Percentiles rank a stretch among this genome's conserved stretches.
Evolutionary conservation across 257 asterid species (phyloP).

Genomic region (Leonotis leonurus): DNA sequence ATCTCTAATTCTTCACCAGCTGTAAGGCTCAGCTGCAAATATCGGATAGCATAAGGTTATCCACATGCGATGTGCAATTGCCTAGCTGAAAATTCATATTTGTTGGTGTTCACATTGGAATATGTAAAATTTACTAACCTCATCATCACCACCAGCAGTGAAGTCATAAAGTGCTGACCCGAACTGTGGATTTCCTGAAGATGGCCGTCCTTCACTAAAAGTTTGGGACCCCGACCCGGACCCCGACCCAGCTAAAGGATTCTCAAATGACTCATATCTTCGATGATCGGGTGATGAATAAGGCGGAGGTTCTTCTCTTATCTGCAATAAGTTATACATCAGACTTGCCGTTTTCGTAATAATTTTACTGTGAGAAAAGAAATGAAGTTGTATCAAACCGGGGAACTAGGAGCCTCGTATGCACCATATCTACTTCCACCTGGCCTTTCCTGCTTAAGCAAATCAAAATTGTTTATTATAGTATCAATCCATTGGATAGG

Average conservation of each 20-base stretch:
- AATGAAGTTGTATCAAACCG: slow-evolving; percentile 44
- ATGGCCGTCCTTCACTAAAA: slow-evolving; percentile 63
- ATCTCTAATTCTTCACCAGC: slow-evolving; percentile 94
- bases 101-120: not conserved
- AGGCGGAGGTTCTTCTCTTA: slow-evolving; percentile 98
- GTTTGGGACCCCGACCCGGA: slow-evolving; percentile 65
- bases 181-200: slow-evolving; percentile 63
- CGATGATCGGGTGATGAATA: slow-evolving; percentile 82
- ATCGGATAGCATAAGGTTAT: slow-evolving; percentile 19
- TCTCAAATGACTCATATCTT: slow-evolving; percentile 80
- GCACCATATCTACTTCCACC: slow-evolving; percentile 63
- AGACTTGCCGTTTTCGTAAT: slow-evolving; percentile 9
- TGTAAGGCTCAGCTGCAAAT: slow-evolving; percentile 74
- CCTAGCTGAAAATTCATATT: not conserved
- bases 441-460: slow-evolving; percentile 56
- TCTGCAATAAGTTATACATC: slow-evolving; percentile 40
- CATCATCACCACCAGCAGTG: slow-evolving; percentile 99
- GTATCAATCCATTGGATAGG: not conserved
- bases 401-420: slow-evolving; percentile 63
- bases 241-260: slow-evolving; percentile 80
- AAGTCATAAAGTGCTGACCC: slow-evolving; percentile 97
- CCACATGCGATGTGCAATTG: not conserved
- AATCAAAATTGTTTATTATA: slow-evolving; percentile 22
- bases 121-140: slow-evolving; percentile 38
- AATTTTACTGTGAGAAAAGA: slow-evolving; percentile 5